Base-by-base conservation (phyloP, 805 yeast species). In the Blastobotrys terrestris region DNA sequence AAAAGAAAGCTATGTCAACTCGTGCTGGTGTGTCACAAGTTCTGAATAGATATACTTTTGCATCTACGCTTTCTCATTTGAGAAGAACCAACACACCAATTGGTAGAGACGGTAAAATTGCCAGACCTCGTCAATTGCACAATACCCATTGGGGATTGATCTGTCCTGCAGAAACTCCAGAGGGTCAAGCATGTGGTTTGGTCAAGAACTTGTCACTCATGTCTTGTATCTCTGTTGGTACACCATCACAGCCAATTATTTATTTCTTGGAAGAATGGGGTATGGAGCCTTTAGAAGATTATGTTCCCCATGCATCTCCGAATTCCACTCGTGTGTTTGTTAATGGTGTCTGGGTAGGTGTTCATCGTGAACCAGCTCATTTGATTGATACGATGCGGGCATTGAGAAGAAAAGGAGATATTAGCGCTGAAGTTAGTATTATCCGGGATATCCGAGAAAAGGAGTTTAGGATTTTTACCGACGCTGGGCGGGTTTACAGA, bases 11-110 rank as follows among this genome's bases (percentile, higher is more conserved):
- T 13, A 94, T 94, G 99, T 84, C 94, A 56, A 84, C 97, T 16
- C 85, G 96, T 71, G 99, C 99, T 3, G 99, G 99, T 80, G 99
- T 95, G 46, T 92, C 98, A 22, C 99, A 94, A 77, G 99, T 94
- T 60, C 79, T 94, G 72, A 94, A 94, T 71, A 83, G 99, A 75
- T 94, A 94, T 73, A 94, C 99, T 3, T 94, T 94, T 71, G 89
- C 98, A 1, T 94, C 99, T n/a, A 94, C 99, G 1, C 77, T 94
- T 65, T 94, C 99, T 53, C 99, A 94, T 77, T 84, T 94, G 74
- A 85, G 99, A 75, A 88, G 99, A 80, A 94, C 99, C 1, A 94
- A 94, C 67, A 95, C 99, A 2, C 99, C 99, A 43, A 94, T 94
- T 69, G 99, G 99, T 55, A 85, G 98, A 77, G 99, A 94, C 72